A percentile compares a stretch with the other conserved stretches of the same genome.
Conservation (phyloP, 2,329 filamentous ascomycete genomes). For the Hypomyces rosellus region DNA sequence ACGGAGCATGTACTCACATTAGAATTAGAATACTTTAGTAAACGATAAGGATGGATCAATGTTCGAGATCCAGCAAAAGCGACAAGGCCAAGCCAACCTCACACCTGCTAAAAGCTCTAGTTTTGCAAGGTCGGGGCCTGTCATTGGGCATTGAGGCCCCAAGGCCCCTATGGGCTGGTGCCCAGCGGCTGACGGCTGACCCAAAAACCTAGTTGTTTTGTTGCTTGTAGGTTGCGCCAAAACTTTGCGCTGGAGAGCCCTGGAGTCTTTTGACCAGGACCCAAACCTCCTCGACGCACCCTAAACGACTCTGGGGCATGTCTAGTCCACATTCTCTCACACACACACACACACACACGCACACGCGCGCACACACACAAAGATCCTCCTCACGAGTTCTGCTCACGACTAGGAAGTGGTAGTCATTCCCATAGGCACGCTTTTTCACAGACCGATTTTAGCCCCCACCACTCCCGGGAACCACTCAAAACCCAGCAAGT, state of each 20-base stretch:
- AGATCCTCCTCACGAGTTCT: too few relatives aligned
- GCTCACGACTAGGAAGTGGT: too few relatives aligned
- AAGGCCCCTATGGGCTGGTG: conserved; percentile 5
- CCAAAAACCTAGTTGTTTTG: background rate
- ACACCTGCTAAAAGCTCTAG: background rate
- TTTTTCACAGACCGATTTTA: conserved; percentile 9
- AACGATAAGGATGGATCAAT: background rate
- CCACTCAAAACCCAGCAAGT: background rate
- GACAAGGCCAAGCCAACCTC: background rate
- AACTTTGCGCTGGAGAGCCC: background rate
- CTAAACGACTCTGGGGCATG: conserved; percentile 7
- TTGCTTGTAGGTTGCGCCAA: too few relatives aligned
- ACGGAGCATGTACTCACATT: too few relatives aligned
- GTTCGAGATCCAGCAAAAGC: too few relatives aligned
- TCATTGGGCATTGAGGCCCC: conserved; percentile 4
- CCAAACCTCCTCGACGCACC: background rate
- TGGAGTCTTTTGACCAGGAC: conserved; percentile 9
- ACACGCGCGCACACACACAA: too few relatives aligned
- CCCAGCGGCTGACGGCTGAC: conserved; percentile 1
- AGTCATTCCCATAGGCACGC: too few relatives aligned
- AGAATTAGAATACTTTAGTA: too few relatives aligned
- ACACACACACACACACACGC: too few relatives aligned
- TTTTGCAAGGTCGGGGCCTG: background rate
- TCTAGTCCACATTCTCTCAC: background rate
- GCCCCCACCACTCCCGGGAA: conserved; percentile 8